phyloP scores from a whole-genome alignment of 2,329 filamentous ascomycete species.

The Colletotrichum sp. region DNA sequence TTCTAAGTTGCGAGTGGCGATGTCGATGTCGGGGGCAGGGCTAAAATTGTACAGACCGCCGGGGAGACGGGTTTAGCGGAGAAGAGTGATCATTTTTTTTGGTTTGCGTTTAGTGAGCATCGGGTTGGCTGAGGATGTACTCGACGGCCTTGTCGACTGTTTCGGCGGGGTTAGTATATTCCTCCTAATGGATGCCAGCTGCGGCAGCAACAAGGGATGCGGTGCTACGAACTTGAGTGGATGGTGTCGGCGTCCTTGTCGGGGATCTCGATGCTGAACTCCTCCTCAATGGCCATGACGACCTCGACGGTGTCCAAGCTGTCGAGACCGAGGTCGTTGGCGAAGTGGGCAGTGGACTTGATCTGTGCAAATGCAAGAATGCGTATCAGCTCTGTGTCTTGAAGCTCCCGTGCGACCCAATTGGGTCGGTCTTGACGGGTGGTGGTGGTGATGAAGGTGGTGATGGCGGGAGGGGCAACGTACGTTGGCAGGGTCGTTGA shows the following conservation, averaged over 20 bases:
- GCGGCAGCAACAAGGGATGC: background rate
- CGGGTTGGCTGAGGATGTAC: conserved; percentile 92
- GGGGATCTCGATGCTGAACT: conserved; percentile 92
- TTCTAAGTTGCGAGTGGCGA: conserved; percentile 20
- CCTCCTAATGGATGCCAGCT: background rate
- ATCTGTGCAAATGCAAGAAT: conserved; percentile 63
- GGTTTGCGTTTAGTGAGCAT: conserved; percentile 79
- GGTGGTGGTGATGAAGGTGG: background rate
- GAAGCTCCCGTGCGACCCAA: background rate
- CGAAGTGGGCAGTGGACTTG: conserved; percentile 83
- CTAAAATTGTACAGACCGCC: conserved; percentile 23
- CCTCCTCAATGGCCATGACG: conserved; percentile 99
- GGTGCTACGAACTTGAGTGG: conserved; percentile 77
- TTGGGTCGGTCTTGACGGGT: background rate
- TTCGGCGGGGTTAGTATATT: conserved; percentile 5
- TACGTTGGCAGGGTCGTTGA: conserved; percentile 71
- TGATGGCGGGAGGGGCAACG: conserved; percentile 27
- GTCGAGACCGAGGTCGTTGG: conserved; percentile 96
- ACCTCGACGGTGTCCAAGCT: conserved; percentile 99
- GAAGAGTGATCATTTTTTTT: conserved; percentile 27
- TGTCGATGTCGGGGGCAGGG: conserved; percentile 6
- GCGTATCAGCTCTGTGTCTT: background rate
- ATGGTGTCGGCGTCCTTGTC: conserved; percentile 96
- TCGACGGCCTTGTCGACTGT: conserved; percentile 92
- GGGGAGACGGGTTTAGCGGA: conserved; percentile 14